Conservation (phyloP, 1,284 basidiomycete genomes). For the Ganoderma boninense region DNA sequence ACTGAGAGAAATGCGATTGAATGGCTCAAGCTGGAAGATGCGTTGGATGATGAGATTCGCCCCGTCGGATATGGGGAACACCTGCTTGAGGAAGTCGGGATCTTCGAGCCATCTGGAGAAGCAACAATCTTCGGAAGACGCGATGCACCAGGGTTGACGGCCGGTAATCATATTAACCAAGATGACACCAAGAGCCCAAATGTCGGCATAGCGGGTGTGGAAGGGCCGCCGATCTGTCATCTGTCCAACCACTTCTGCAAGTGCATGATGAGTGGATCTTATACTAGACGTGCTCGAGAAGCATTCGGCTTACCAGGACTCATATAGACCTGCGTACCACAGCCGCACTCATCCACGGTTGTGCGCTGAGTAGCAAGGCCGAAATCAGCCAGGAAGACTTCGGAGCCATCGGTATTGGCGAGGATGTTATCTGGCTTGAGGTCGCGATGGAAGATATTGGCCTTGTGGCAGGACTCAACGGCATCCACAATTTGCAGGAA, state of each 20-base stretch:
- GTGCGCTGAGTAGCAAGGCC: slow-evolving; percentile 68
- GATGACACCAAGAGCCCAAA: slow-evolving; percentile 82
- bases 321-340: slow-evolving; percentile 65
- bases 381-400: slow-evolving; percentile 72
- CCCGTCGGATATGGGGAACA: slow-evolving; percentile 75
- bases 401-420: slow-evolving; percentile 54
- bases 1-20: slow-evolving; percentile 63
- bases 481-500: slow-evolving; percentile 72
- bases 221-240: slow-evolving; percentile 50
- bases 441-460: slow-evolving; percentile 75
- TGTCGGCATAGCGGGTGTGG: slow-evolving; percentile 79
- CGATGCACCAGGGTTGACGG: slow-evolving; percentile 88
- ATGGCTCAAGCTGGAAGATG: slow-evolving; percentile 64
- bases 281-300: background rate
- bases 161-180: slow-evolving; percentile 83
- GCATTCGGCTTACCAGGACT: slow-evolving; percentile 53
- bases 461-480: slow-evolving; percentile 65
- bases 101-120: slow-evolving; percentile 66
- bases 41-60: slow-evolving; percentile 65
- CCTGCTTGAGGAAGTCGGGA: slow-evolving; percentile 71
- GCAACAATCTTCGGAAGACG: slow-evolving; percentile 75
- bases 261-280: background rate
- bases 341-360: slow-evolving; percentile 59
- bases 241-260: slow-evolving; percentile 40
- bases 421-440: slow-evolving; percentile 83